phyloP scores from a whole-genome alignment of 2,329 filamentous ascomycete genomes.

The Penicillium nordicum region DNA sequence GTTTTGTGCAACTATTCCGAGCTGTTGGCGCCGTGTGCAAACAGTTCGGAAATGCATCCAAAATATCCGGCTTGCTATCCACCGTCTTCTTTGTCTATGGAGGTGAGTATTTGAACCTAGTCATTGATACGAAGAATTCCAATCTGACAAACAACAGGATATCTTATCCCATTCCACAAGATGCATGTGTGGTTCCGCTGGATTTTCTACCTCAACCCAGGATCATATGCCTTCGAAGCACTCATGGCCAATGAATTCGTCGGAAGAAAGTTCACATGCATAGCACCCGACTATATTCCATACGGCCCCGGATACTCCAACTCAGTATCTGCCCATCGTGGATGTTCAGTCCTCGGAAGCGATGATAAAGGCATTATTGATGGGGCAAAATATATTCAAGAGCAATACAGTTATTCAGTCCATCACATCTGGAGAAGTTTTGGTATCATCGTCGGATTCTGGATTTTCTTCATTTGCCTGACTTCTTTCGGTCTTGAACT shows the following conservation, averaged over 20 bases:
- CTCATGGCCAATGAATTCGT: slow-evolving; percentile 69
- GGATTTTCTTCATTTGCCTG: slow-evolving; percentile 68
- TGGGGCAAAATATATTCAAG: slow-evolving; percentile 53
- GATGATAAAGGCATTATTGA: slow-evolving; percentile 37
- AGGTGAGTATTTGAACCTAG: slow-evolving; percentile 16
- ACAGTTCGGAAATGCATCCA: slow-evolving; percentile 46
- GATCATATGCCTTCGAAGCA: slow-evolving; percentile 65
- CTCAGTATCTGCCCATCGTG: slow-evolving; percentile 23
- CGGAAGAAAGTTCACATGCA: slow-evolving; percentile 51
- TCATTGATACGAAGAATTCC: neutral
- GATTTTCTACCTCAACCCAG: slow-evolving; percentile 61
- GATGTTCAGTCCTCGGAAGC: slow-evolving; percentile 33
- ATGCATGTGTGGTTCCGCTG: slow-evolving; percentile 63
- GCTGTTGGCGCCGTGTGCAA: slow-evolving; percentile 46
- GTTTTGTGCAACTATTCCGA: slow-evolving; percentile 52
- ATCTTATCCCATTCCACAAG: slow-evolving; percentile 55
- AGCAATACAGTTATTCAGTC: slow-evolving; percentile 53
- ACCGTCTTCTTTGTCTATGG: slow-evolving; percentile 53
- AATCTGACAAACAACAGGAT: slow-evolving; percentile 40
- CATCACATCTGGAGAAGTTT: slow-evolving; percentile 67
- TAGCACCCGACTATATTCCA: slow-evolving; percentile 49
- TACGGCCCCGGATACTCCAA: slow-evolving; percentile 41
- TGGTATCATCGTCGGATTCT: slow-evolving; percentile 72
- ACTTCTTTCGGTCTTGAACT: slow-evolving; percentile 75
- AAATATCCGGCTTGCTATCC: slow-evolving; percentile 44